Conservation (phyloP, 1,284 basidiomycete species). For the Tylopilus sp. region DNA sequence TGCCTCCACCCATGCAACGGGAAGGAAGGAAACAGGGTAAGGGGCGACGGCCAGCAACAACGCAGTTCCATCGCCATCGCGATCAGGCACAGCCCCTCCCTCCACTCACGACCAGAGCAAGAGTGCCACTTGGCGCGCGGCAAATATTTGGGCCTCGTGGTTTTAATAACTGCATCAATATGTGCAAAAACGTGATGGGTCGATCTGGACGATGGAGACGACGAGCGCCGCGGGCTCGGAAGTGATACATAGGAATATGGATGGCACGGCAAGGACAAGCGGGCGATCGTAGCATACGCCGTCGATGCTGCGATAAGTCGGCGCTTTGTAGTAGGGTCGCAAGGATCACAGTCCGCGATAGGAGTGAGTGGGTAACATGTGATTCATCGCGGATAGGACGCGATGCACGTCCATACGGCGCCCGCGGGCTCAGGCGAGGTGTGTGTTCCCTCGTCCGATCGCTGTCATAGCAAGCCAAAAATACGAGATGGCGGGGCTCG, state of each 20-base stretch:
- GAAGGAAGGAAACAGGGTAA: neutral
- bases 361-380: neutral
- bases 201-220: neutral
- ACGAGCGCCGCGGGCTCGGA: constrained; percentile 3
- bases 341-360: neutral
- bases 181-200: constrained; percentile 1
- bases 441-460: neutral
- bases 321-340: neutral
- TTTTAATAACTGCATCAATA: constrained; percentile 2
- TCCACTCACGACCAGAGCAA: neutral
- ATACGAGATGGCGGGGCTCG: neutral
- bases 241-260: neutral
- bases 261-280: neutral
- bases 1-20: neutral
- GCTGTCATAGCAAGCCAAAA: constrained; percentile 1
- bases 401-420: neutral
- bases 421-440: neutral
- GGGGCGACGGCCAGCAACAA: no score
- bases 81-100: constrained; percentile 12
- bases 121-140: neutral
- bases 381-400: neutral
- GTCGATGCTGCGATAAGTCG: neutral
- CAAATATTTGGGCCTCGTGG: constrained; percentile 1
- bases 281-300: neutral
- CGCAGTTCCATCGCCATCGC: constrained; percentile 15